Evolutionary conservation across 164 flowering plant species (phyloP), one percentile per base, ranked within the genome.

Genomic region (Umbilicus rupestris): DNA sequence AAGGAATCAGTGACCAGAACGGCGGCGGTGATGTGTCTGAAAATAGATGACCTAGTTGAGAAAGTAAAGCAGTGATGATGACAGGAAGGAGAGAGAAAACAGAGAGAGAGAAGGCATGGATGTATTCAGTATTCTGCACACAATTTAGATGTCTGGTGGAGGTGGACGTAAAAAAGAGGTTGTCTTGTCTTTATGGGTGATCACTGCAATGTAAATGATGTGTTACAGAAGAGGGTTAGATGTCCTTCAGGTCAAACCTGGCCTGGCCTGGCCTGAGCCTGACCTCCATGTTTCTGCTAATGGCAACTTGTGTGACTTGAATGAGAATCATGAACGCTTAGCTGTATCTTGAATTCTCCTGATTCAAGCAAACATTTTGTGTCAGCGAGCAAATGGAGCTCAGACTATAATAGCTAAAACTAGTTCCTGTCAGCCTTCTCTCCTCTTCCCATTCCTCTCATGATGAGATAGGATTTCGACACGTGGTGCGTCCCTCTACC

Each of bases 241-340:
- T n/a, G n/a, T n/a, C n/a, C n/a, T n/a, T n/a, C n/a, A n/a, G 30
- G 30, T 52, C 58, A 52, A 52, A 52, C 58, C 58, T 52, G 29
- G 58, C 22, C 30, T 24, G 24, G 52, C n/a, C 52, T n/a, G 22
- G 52, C 6, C 24, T 47, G n/a, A 24, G 6, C n/a, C 2, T 47
- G 58, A 15, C 22, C 22, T 24, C n/a, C 49, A 45, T 52, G 19
- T 52, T 52, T 55, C 29, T 55, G 31, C 60, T 26, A 12, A 33
- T 12, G 17, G 17, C 31, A 55, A 26, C 60, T 55, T 26, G 60
- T 14, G 26, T 55, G 31, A 55, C 60, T 55, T 55, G 60, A 55
- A 55, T 55, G 60, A 12, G 19, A 20, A 8, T 20, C 17, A 47
- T 52, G 58, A 30, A 52, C 52, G 52, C 17, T n/a, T 47, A 47